A percentile compares a stretch with the other conserved stretches of the same genome.
Conservation (phyloP, 805 yeast species). For the Hemisphaericaspora nanyangensis region DNA sequence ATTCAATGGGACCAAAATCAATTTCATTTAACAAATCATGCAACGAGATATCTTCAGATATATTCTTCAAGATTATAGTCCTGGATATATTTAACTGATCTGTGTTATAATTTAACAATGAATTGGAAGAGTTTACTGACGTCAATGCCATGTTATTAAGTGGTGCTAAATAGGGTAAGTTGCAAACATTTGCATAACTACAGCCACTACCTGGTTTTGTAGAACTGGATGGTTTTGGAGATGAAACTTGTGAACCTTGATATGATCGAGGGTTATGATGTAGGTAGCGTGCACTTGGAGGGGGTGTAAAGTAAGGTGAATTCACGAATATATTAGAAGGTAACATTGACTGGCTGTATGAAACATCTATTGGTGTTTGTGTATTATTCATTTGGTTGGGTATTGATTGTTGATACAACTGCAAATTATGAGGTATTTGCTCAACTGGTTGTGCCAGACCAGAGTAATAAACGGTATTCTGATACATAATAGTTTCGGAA, state of each 20-base stretch:
- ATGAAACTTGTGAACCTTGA: slow-evolving; percentile 11
- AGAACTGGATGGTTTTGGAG: slow-evolving; percentile 8
- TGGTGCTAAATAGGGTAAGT: slow-evolving; percentile 9
- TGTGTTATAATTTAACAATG: slow-evolving; percentile 14
- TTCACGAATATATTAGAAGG: slow-evolving; percentile 60
- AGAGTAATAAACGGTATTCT: slow-evolving; percentile 4
- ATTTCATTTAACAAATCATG: slow-evolving; percentile 41
- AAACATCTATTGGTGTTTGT: slow-evolving; percentile 53
- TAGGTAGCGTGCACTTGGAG: slow-evolving; percentile 13
- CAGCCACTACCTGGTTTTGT: not conserved
- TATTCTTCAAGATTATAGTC: slow-evolving; percentile 30
- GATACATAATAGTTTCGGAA: too few relatives aligned
- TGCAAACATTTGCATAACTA: not conserved
- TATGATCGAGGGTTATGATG: slow-evolving; percentile 5
- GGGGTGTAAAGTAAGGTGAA: slow-evolving; percentile 54
- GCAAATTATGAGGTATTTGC: slow-evolving; percentile 4
- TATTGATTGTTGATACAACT: slow-evolving; percentile 3
- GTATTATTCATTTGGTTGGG: slow-evolving; percentile 1
- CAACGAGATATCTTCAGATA: slow-evolving; percentile 21
- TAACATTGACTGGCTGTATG: slow-evolving; percentile 57
- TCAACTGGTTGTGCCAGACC: slow-evolving; percentile 2
- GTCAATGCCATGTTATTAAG: slow-evolving; percentile 5
- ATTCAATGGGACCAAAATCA: slow-evolving; percentile 61
- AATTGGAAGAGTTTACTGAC: not conserved
- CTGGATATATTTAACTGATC: slow-evolving; percentile 36